Evolutionary conservation across 73 alveolate species (phyloP).

Genomic region (Loxodes magnus): DNA sequence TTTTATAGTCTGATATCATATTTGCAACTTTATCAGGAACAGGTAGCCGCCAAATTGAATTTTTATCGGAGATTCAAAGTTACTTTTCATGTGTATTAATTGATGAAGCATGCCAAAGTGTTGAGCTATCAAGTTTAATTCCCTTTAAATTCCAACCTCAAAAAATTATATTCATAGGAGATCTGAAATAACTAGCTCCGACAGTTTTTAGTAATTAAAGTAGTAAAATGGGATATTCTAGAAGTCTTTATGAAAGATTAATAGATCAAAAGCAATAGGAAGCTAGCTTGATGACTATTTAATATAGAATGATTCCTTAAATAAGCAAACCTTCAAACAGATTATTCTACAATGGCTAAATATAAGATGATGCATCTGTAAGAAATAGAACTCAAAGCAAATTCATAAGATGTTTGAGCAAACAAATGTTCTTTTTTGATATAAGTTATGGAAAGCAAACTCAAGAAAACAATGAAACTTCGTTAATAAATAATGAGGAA

Average conservation of each 20-base stretch:
- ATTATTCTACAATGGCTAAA: slow-evolving; percentile 48
- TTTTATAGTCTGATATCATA: slow-evolving; percentile 50
- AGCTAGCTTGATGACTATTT: slow-evolving; percentile 68
- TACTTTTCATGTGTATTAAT: slow-evolving; percentile 58
- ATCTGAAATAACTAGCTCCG: slow-evolving; percentile 93
- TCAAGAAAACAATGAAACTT: no score
- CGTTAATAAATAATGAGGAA: no score
- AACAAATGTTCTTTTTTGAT: no score
- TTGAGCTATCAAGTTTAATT: slow-evolving; percentile 71
- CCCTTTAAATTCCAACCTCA: slow-evolving; percentile 70
- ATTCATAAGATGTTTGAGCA: no score
- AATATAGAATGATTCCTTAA: slow-evolving; percentile 91
- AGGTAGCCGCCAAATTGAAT: slow-evolving; percentile 36
- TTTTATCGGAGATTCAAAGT: slow-evolving; percentile 27
- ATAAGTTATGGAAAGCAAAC: no score
- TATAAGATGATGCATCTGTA: slow-evolving; percentile 47
- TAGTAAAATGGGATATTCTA: slow-evolving; percentile 34
- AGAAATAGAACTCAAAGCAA: no score
- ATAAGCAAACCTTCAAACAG: slow-evolving; percentile 74
- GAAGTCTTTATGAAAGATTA: slow-evolving; percentile 75
- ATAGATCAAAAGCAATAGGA: slow-evolving; percentile 53
- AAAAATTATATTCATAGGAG: slow-evolving; percentile 88
- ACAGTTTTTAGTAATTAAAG: slow-evolving; percentile 78
- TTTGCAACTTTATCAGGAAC: slow-evolving; percentile 57
- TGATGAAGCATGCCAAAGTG: slow-evolving; percentile 90